These are phyloP conservation scores for Coemansia interrupta DNA, from an alignment of 192 early-diverging fungal species.

Conservation along the genomic window DNA sequence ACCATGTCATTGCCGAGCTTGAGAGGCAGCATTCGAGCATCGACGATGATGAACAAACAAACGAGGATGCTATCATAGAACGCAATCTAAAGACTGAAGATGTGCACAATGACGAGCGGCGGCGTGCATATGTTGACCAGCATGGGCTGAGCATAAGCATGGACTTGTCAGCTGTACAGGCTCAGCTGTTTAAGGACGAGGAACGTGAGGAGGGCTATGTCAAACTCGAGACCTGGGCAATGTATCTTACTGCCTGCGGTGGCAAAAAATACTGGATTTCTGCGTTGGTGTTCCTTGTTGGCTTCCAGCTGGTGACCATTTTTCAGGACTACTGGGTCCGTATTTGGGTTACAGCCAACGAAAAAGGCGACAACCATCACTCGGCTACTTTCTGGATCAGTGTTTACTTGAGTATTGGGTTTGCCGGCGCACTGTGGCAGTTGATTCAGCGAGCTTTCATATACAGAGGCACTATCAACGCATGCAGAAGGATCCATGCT, in stretches of 20 bases:
- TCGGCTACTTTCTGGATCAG: constrained; percentile 58
- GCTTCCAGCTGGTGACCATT: constrained; percentile 50
- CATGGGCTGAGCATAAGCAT: not conserved
- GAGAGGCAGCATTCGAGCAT: not conserved
- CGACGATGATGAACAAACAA: constrained; percentile 21
- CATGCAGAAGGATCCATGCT: constrained; percentile 58
- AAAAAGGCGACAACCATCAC: not conserved
- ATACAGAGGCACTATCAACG: constrained; percentile 40
- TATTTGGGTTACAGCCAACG: constrained; percentile 51
- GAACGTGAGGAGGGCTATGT: constrained; percentile 80
- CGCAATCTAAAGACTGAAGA: constrained; percentile 18
- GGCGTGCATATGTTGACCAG: constrained; percentile 12
- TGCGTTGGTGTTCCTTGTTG: constrained; percentile 16
- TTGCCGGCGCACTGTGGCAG: constrained; percentile 35
- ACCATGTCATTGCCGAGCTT: not conserved
- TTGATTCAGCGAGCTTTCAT: constrained; percentile 23
- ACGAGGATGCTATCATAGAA: too few relatives aligned
- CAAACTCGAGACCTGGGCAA: constrained; percentile 66
- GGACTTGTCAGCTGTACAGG: constrained; percentile 33
- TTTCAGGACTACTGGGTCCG: constrained; percentile 66
- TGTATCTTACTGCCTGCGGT: constrained; percentile 70
- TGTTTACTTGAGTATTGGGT: constrained; percentile 59
- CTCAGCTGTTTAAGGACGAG: constrained; percentile 76
- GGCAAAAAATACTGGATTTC: constrained; percentile 58
- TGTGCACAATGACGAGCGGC: constrained; percentile 20